phyloP scores from a whole-genome alignment of 2,329 filamentous ascomycete genomes.

The Penicillium aurantiogriseum region DNA sequence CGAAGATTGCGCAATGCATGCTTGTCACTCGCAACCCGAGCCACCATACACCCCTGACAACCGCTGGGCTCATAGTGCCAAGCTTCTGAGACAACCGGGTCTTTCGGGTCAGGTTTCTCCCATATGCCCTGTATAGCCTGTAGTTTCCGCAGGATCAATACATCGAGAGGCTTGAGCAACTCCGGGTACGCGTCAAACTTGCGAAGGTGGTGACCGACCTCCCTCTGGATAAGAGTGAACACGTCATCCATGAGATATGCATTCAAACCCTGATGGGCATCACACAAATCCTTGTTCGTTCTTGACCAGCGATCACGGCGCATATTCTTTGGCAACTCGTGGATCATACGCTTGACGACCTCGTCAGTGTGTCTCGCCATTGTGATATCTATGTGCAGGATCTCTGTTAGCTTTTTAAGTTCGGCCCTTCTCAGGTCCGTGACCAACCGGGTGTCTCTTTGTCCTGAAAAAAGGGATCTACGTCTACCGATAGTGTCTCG shows the following conservation, averaged over 20 bases:
- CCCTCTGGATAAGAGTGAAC: constrained; percentile 21
- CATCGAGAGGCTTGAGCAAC: constrained; percentile 11
- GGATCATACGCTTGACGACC: constrained; percentile 13
- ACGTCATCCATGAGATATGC: constrained; percentile 22
- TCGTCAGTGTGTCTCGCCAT: constrained; percentile 5
- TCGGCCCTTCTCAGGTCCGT: constrained; percentile 22
- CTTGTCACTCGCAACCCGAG: constrained; percentile 29
- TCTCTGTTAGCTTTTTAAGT: constrained; percentile 22
- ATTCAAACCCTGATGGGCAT: constrained; percentile 26
- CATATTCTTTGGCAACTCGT: constrained; percentile 18
- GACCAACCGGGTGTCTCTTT: constrained; percentile 19
- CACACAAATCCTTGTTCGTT: constrained; percentile 15
- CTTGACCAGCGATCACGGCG: constrained; percentile 3
- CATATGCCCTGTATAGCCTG: constrained; percentile 35
- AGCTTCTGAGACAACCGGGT: constrained; percentile 1
- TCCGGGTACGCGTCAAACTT: constrained; percentile 21
- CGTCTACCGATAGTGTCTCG: not conserved
- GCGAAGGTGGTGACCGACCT: constrained; percentile 26
- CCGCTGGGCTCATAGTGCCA: constrained; percentile 31
- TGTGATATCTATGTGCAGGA: constrained; percentile 24
- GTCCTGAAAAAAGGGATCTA: not conserved
- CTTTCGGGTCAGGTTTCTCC: constrained; percentile 17
- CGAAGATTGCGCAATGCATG: constrained; percentile 32
- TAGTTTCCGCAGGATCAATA: constrained; percentile 21
- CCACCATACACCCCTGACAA: constrained; percentile 42